Evolutionary conservation across 75 land plant species (phyloP).

Genomic region (Ceratopteris richardii): DNA sequence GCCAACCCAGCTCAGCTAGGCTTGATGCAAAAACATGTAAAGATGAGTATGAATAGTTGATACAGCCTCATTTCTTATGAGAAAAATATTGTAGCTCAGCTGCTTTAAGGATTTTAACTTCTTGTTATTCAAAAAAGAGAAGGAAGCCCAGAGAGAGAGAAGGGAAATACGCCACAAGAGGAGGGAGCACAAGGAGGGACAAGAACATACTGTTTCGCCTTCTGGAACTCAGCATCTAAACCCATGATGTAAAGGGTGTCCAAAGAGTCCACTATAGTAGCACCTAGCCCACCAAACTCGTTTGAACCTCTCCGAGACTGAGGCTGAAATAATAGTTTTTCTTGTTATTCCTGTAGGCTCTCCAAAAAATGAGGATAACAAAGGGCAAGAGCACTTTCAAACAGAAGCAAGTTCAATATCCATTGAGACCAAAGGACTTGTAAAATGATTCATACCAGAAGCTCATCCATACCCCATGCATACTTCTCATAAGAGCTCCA

Average conservation of each 20-base stretch:
- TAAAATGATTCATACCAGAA: slow-evolving; percentile 49
- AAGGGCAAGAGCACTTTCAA: background rate
- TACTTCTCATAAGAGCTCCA: slow-evolving; percentile 91
- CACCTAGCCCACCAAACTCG: slow-evolving; percentile 97
- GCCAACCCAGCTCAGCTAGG: too few species aligned
- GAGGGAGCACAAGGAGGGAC: too few species aligned
- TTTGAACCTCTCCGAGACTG: slow-evolving; percentile 67
- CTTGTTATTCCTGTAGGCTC: background rate
- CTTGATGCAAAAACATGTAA: too few species aligned
- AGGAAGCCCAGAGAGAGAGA: too few species aligned
- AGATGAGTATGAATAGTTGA: too few species aligned
- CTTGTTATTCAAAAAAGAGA: too few species aligned
- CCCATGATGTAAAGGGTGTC: slow-evolving; percentile 98
- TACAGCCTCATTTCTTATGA: too few species aligned
- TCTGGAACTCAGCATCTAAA: slow-evolving; percentile 69
- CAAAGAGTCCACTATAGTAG: slow-evolving; percentile 85
- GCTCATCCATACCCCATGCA: slow-evolving; percentile 98
- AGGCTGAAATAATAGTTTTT: slow-evolving; percentile 63
- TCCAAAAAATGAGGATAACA: too few species aligned
- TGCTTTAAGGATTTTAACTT: too few species aligned
- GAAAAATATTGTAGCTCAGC: too few species aligned
- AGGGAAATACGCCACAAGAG: too few species aligned
- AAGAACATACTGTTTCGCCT: slow-evolving; percentile 86
- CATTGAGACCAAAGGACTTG: slow-evolving; percentile 1
- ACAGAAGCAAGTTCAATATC: background rate